Evolutionary conservation across 2,329 filamentous ascomycete species (phyloP).

Genomic region (Fusarium guadeloupense): DNA sequence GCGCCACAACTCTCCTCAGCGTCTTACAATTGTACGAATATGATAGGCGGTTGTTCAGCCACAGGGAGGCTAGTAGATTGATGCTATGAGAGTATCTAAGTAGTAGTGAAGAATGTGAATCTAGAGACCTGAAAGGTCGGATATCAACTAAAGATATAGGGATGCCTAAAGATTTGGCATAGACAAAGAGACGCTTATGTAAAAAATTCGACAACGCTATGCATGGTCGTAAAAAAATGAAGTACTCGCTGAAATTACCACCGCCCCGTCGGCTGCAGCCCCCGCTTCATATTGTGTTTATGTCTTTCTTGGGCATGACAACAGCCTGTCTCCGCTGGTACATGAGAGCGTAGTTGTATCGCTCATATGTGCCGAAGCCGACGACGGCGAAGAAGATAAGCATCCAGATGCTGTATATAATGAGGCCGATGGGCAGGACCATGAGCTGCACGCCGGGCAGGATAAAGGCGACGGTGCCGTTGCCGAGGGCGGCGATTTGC

Average conservation of each 20-base stretch:
- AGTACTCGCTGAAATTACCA: slow-evolving; percentile 23
- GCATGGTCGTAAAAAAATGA: slow-evolving; percentile 28
- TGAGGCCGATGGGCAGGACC: slow-evolving; percentile 75
- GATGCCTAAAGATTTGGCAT: slow-evolving; percentile 33
- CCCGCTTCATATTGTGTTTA: slow-evolving; percentile 11
- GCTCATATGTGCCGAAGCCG: slow-evolving; percentile 71
- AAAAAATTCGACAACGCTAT: slow-evolving; percentile 33
- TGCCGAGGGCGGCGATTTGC: slow-evolving; percentile 55
- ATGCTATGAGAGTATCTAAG: slow-evolving; percentile 28
- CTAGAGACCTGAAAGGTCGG: slow-evolving; percentile 33
- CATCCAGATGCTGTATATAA: slow-evolving; percentile 72
- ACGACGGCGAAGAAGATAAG: slow-evolving; percentile 65
- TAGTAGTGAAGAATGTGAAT: slow-evolving; percentile 29
- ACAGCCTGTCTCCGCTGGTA: slow-evolving; percentile 57
- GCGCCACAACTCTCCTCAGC: background rate
- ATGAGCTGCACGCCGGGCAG: slow-evolving; percentile 74
- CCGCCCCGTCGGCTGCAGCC: background rate
- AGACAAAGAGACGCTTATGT: slow-evolving; percentile 32
- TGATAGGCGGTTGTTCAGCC: slow-evolving; percentile 12
- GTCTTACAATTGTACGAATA: background rate
- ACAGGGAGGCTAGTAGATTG: slow-evolving; percentile 18
- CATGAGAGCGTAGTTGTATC: slow-evolving; percentile 72
- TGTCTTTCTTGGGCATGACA: slow-evolving; percentile 27
- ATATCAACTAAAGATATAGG: slow-evolving; percentile 39
- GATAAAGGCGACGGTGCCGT: slow-evolving; percentile 70